phyloP scores from a whole-genome alignment of 2,329 filamentous ascomycete genomes.

The Parastagonospora nodorum region DNA sequence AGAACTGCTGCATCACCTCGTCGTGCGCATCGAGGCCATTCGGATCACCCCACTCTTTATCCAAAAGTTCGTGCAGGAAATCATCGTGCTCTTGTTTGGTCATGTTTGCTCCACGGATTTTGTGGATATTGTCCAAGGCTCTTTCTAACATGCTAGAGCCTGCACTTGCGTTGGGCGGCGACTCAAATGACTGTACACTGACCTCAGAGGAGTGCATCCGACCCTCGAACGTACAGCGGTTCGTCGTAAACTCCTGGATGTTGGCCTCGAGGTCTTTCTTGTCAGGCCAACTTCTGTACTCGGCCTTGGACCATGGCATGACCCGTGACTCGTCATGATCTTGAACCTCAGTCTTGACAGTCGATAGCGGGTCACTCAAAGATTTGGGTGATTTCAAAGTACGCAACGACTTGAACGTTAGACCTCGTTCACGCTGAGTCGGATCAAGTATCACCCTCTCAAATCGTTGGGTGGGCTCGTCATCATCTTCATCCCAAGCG shows the following conservation, averaged over 20 bases:
- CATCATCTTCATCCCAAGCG: constrained; percentile 18
- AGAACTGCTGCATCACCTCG: constrained; percentile 9
- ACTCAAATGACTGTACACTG: too few relatives aligned
- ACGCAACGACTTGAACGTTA: too few relatives aligned
- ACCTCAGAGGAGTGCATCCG: background rate
- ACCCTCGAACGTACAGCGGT: background rate
- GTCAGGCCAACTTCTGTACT: constrained; percentile 8
- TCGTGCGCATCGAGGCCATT: constrained; percentile 16
- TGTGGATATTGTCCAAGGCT: background rate
- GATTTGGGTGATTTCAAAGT: too few relatives aligned
- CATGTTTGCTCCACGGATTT: background rate
- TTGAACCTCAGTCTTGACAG: too few relatives aligned
- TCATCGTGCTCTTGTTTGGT: constrained; percentile 1
- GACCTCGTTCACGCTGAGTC: too few relatives aligned
- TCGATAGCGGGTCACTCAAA: too few relatives aligned
- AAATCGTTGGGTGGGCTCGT: constrained; percentile 7
- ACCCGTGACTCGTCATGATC: too few relatives aligned
- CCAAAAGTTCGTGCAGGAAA: constrained; percentile 9
- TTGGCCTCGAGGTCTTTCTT: background rate
- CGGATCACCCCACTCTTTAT: constrained; percentile 14
- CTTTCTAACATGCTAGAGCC: too few relatives aligned
- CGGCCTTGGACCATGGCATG: too few relatives aligned
- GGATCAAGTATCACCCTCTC: too few relatives aligned
- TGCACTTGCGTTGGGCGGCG: too few relatives aligned
- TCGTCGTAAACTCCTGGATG: background rate